phyloP scores from a whole-genome alignment of 2,329 filamentous ascomycete genomes.

The Daldinia sp. region DNA sequence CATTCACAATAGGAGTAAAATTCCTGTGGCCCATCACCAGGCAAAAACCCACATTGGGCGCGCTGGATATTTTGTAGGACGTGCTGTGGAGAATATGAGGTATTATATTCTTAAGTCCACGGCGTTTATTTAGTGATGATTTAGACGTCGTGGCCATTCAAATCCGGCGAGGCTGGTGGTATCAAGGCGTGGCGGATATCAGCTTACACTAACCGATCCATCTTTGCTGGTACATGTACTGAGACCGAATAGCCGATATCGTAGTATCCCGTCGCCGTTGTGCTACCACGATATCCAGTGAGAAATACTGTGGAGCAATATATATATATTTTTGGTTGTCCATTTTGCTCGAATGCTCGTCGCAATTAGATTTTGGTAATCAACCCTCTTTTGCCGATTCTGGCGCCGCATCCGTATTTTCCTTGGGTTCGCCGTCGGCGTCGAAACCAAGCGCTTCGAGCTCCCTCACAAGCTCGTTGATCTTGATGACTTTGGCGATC shows the following conservation, averaged over 20 bases:
- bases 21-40: background rate
- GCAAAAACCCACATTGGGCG: no score
- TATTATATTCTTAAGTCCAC: background rate
- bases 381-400: constrained; percentile 36
- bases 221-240: background rate
- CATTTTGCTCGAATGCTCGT: background rate
- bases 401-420: constrained; percentile 15
- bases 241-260: constrained; percentile 4
- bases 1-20: background rate
- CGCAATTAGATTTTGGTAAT: background rate
- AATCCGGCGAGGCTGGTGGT: background rate
- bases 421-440: constrained; percentile 74
- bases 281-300: background rate
- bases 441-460: constrained; percentile 88
- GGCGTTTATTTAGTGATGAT: background rate
- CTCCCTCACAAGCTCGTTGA: constrained; percentile 91
- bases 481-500: constrained; percentile 97
- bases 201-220: background rate
- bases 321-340: no score
- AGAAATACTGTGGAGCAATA: background rate
- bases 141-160: background rate
- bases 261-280: background rate
- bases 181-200: background rate
- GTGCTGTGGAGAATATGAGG: background rate
- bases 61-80: background rate